Evolutionary conservation across 257 asterid genomes (phyloP).

Genomic region (Prunella vulgaris): DNA sequence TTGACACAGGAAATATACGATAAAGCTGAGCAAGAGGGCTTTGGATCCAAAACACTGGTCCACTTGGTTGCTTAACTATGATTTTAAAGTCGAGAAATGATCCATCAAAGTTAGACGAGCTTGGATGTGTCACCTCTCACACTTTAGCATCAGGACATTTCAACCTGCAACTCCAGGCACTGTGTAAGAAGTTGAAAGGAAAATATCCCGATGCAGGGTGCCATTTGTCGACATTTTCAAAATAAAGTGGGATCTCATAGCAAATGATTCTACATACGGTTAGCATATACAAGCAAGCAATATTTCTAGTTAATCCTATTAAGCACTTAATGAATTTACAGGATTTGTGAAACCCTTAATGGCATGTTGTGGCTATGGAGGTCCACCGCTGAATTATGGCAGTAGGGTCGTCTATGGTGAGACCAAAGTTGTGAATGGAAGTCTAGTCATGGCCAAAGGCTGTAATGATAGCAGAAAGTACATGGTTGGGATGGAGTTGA

Average conservation of each 20-base stretch:
- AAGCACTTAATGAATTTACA: slow-evolving; percentile 16
- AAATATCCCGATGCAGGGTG: slow-evolving; percentile 58
- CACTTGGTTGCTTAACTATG: slow-evolving; percentile 78
- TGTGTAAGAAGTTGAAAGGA: slow-evolving; percentile 58
- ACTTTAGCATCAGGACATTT: slow-evolving; percentile 67
- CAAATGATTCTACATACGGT: slow-evolving; percentile 68
- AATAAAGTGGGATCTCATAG: slow-evolving; percentile 62
- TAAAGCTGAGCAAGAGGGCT: too few species aligned
- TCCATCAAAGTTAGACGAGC: slow-evolving; percentile 65
- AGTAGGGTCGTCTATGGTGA: slow-evolving; percentile 63
- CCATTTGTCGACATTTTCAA: slow-evolving; percentile 58
- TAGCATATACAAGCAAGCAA: slow-evolving; percentile 8
- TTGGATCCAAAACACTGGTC: slow-evolving; percentile 90
- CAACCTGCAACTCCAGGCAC: slow-evolving; percentile 67
- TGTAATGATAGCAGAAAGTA: slow-evolving; percentile 60
- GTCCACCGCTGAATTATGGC: slow-evolving; percentile 78
- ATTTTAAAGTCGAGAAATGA: slow-evolving; percentile 62
- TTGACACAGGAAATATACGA: slow-evolving; percentile 48
- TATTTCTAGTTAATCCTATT: background rate
- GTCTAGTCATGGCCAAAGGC: slow-evolving; percentile 56
- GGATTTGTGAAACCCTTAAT: slow-evolving; percentile 74
- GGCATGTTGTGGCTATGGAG: slow-evolving; percentile 93
- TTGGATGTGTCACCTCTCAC: slow-evolving; percentile 69
- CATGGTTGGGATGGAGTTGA: slow-evolving; percentile 80
- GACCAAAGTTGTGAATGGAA: slow-evolving; percentile 65